Base-by-base conservation (phyloP, 2,329 filamentous ascomycete species). In the Fusarium sp. region DNA sequence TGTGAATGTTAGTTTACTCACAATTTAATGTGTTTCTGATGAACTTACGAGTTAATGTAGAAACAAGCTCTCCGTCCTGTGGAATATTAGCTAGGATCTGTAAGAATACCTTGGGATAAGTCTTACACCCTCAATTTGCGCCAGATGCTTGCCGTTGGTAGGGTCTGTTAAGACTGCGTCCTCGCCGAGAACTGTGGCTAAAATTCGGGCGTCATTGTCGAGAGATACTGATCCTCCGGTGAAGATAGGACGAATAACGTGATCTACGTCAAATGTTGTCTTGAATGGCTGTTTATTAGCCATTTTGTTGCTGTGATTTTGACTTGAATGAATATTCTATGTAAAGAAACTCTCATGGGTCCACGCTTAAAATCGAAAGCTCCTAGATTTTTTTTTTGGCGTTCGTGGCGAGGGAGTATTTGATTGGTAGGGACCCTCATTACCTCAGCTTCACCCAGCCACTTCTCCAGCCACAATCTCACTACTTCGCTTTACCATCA, bases 121-220 rank as follows among this genome's bases (percentile, higher is more conserved):
- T 55, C 76, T 62, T 80, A 95, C 92, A 65, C 94, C 94, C 80
- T 98, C 94, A 69, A 98, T 88, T 68, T 89, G 88, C 29, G 89
- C 91, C 57, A 98, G 82, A 74, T 95, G 90, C 69, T 86, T 87
- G 35, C 94, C 93, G 32, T 89, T 95, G 67, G 88, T 84, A 63
- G 96, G 82, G 76, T 97, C 88, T 21, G 94, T 95, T 67, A 99
- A 80, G 49, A 98, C 79, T 15, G 88, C 93, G 84, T 97, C 92
- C 75, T 99, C 95, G 32, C 91, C 93, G n/a, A 98, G 79, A 32
- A 91, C 93, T 21, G 93, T 93, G 38, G 93, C 94, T 50, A 99
- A 83, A 62, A 98, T 86, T 69, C 86, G 86, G 47, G 93, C 93
- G 77, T 87, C 86, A 74, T 88, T 85, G 80, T 94, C 92, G 59